Percentiles rank a stretch among this genome's conserved stretches.
Conservation (phyloP, 2,329 filamentous ascomycete species). For the Hypoxylon sp. region DNA sequence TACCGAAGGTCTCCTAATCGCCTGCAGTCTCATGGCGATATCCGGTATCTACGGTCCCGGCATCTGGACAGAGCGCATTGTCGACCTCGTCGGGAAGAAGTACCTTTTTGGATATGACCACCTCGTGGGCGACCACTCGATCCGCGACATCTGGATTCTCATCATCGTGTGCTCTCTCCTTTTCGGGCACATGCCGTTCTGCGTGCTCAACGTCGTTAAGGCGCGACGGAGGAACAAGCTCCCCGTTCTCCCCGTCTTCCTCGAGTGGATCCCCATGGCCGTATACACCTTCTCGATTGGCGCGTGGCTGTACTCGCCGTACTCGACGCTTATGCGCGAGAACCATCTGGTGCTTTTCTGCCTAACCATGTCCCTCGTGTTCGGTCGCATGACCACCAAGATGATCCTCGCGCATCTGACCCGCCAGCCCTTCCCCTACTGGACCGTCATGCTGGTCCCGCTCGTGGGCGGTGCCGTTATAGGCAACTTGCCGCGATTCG, state of each 20-base stretch:
- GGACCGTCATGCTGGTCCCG: slow-evolving; percentile 91
- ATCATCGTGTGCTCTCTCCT: slow-evolving; percentile 77
- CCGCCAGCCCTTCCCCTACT: slow-evolving; percentile 94
- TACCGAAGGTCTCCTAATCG: slow-evolving; percentile 93
- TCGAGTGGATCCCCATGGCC: slow-evolving; percentile 94
- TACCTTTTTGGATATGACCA: slow-evolving; percentile 68
- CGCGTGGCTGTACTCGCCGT: slow-evolving; percentile 90
- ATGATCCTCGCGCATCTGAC: slow-evolving; percentile 98
- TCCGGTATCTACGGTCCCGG: slow-evolving; percentile 90
- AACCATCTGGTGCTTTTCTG: slow-evolving; percentile 95
- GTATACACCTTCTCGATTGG: slow-evolving; percentile 82
- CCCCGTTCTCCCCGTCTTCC: slow-evolving; percentile 84
- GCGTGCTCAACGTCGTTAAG: slow-evolving; percentile 85
- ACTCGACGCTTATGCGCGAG: slow-evolving; percentile 83
- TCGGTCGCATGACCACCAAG: slow-evolving; percentile 98
- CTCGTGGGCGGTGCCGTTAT: slow-evolving; percentile 88
- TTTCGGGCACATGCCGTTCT: slow-evolving; percentile 86
- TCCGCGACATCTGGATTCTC: slow-evolving; percentile 90
- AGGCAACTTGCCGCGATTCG: slow-evolving; percentile 84
- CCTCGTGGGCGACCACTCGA: slow-evolving; percentile 78
- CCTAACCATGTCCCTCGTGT: slow-evolving; percentile 95
- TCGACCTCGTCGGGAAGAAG: slow-evolving; percentile 74
- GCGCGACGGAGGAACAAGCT: slow-evolving; percentile 81
- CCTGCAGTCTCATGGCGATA: slow-evolving; percentile 85
- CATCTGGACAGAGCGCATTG: slow-evolving; percentile 85